Base-by-base conservation (phyloP, 2,329 filamentous ascomycete genomes). In the Aspergillus intermedius region DNA sequence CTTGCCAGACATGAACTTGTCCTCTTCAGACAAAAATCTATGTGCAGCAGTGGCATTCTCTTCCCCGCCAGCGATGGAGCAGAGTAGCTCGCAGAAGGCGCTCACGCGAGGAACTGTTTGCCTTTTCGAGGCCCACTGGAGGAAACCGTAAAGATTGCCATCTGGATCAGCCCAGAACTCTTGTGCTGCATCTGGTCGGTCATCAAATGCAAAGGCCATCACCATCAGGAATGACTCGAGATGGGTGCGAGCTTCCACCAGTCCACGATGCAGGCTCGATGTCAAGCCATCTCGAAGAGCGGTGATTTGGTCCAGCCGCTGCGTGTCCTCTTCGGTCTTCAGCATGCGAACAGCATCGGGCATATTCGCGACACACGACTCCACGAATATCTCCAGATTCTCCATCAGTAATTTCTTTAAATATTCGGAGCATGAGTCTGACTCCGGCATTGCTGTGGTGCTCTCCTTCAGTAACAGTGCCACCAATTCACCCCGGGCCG, bases 51-150 rank as follows among this genome's bases (percentile, higher is more conserved):
- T 84, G 23, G 93, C 91, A 59, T 88, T 93, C 46, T 87, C 81
- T 47, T 88, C 82, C 46, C 89, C 89, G 45, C 85, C 83, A 0
- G 93, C 88, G 43, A 98, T 84, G 1, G 91, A 86, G 61, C 90
- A 87, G 13, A 98, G 76, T 83, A 98, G 91, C 64, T 97, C 91
- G 67, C 93, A 98, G 60, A 97, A 98, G 10, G 91, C 91, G 52
- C 89, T 93, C 50, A 95, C 91, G 21, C 95, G 79, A n/a, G 93
- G 93, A 0, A 94, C 96, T 0, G 94, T 95, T 52, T 95, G 90
- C 59, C 93, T 80, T 58, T 89, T 86, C 3, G 93, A 95, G n/a
- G 91, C 88, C 93, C 93, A 98, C 55, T 95, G 88, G 65, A 98
- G 78, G 64, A 98, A 98, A 0, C 93, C 93, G 54, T 91, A 88